Conservation (phyloP, 768 basidiomycete genomes). For the Lentinula boryana region DNA sequence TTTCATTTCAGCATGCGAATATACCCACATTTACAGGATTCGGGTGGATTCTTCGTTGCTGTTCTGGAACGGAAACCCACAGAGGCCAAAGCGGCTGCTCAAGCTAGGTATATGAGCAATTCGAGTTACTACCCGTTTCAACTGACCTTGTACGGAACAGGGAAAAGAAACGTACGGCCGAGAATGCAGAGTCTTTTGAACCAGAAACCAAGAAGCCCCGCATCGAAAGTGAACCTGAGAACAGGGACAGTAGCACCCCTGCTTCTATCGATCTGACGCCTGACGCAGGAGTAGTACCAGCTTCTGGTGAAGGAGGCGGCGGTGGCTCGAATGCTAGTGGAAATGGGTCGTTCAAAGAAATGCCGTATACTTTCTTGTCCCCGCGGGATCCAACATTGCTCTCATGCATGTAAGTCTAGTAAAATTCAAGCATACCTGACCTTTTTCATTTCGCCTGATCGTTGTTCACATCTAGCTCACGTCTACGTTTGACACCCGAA, state of each 20-base stretch:
- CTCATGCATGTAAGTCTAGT: constrained; percentile 60
- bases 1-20: constrained; percentile 64
- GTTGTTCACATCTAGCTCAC: constrained; percentile 40
- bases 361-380: constrained; percentile 81
- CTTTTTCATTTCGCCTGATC: neutral
- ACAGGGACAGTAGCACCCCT: constrained; percentile 10
- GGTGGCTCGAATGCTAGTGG: constrained; percentile 9
- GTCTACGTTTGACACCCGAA: constrained; percentile 57
- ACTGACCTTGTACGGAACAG: constrained; percentile 13
- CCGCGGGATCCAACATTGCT: constrained; percentile 64
- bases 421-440: neutral
- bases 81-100: neutral
- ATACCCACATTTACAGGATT: constrained; percentile 93
- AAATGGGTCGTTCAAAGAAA: constrained; percentile 69
- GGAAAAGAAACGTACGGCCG: constrained; percentile 50
- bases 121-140: neutral
- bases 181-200: constrained; percentile 25
- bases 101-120: constrained; percentile 13
- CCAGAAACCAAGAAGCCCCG: constrained; percentile 48
- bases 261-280: neutral
- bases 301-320: constrained; percentile 8
- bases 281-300: neutral
- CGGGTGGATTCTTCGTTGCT: constrained; percentile 97
- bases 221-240: constrained; percentile 21
- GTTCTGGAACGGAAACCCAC: constrained; percentile 55